phyloP scores from a whole-genome alignment of 1,284 basidiomycete species.

The Ceratobasidium papillatum region DNA sequence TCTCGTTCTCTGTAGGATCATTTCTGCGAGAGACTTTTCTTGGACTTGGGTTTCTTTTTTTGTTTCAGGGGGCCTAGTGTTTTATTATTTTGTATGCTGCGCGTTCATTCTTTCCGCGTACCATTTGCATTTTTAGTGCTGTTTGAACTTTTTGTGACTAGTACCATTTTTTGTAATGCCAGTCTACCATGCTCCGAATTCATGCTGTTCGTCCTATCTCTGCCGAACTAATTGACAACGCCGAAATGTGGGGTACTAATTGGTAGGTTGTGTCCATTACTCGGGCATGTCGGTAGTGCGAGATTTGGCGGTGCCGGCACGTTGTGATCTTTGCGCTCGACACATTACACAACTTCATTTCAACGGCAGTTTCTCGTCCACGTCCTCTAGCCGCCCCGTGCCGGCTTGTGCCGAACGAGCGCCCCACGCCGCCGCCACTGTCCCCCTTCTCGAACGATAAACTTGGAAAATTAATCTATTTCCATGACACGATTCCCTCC shows the following conservation, averaged over 20 bases:
- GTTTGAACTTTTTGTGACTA: neutral
- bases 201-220: too few species aligned
- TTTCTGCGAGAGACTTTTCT: slow-evolving; percentile 1
- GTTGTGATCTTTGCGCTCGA: too few species aligned
- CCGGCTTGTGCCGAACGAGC: too few species aligned
- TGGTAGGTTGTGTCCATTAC: too few species aligned
- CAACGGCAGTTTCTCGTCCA: too few species aligned
- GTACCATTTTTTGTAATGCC: slow-evolving; percentile 9
- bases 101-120: neutral
- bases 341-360: too few species aligned
- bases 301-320: too few species aligned
- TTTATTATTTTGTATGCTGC: slow-evolving; percentile 1
- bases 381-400: too few species aligned
- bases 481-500: neutral
- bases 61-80: slow-evolving; percentile 7
- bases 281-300: too few species aligned
- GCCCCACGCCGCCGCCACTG: too few species aligned
- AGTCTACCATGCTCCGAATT: neutral
- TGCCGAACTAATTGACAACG: too few species aligned
- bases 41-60: neutral
- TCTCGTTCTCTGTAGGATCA: neutral
- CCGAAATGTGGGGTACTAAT: too few species aligned
- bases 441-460: neutral
- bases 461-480: neutral
- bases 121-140: neutral